Evolutionary conservation across 139 green algal species (phyloP), one percentile per base, ranked within the genome.

Genomic region (Chlamydomonas sphaeroides): DNA sequence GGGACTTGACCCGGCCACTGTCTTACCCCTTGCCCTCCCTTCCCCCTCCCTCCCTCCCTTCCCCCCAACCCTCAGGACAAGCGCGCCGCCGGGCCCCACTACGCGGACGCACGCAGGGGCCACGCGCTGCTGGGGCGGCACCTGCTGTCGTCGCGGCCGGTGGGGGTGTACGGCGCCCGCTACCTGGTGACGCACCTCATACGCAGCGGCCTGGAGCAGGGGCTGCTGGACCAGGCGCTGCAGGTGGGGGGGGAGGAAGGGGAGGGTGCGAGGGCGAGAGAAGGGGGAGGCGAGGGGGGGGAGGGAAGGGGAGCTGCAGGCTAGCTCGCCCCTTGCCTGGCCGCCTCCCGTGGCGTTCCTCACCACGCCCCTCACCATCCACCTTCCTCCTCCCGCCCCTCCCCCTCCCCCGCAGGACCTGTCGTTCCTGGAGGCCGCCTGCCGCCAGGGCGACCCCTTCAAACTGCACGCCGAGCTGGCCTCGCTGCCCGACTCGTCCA

Each of bases 161-260:
- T 75, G 45, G 20, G 14, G 7, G 65, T 75, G 65, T 84, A 84
- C 77, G 77, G 65, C 45, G 65, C 65, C 21, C 32, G 77, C 1
- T 84, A 84, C 77, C 77, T 84, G 77, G 75, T 49, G 6, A 75
- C 63, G 18, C 77, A 84, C 63, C 77, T 84, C 26, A 84, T 84
- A 4, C 39, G 57, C 35, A 48, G 65, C 32, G 63, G 77, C 65
- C 75, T 61, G 41, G 75, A 82, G 21, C 61, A 61, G 32, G 62
- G 42, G 32, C n/a, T 72, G 62, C 75, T 82, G 75, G 75, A 82
- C n/a, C 26, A 41, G 42, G 75, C 75, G 32, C 62, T 82, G 42
- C 61, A 72, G 75, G 75, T 72, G 62, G 0, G 73, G 17, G 53
- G 8, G 23, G 36, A 33, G 62, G 53, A 23, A 53, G n/a, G 25